Evolutionary conservation across 148 eudicot genomes (phyloP), one percentile per base, ranked within the genome.

Genomic region (Rhododendron vialii): DNA sequence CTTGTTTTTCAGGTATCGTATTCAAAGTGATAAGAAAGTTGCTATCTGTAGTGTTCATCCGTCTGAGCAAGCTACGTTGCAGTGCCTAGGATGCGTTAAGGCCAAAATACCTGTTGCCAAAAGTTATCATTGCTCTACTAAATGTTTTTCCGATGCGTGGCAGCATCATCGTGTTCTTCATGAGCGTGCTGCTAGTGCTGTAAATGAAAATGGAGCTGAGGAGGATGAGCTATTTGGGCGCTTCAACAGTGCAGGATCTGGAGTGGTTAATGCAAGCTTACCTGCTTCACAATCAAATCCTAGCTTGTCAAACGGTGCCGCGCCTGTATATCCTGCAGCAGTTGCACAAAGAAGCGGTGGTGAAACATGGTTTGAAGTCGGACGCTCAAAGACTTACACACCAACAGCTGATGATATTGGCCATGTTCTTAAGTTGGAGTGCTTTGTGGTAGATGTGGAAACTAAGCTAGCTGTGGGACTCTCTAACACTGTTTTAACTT

Each of bases 81-180:
- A 98, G 91, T 98, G 99, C 89, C 74, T 94, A 87, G 99, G 98
- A 77, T 98, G 99, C 85, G 88, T 95, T 7, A 98, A 98, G 92
- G 98, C 97, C 85, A 98, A 94, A 88, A 92, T 98, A 82, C 98
- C 98, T 79, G 90, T 90, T 87, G 47, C 94, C 67, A 98, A 98
- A 92, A 98, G 99, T 85, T 98, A 95, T 86, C 99, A 98, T 87
- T 98, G 99, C 89, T 91, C 99, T 69, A 88, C 98, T 7, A 98
- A 98, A 90, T 98, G 99, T 89, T 98, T 98, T 88, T 94, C 95
- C 5, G 96, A 98, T 92, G 98, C 99, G 26, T 98, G 99, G 99
- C 98, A 95, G 87, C 99, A 98, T 90, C 99, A 98, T 82, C 98
- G 99, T 84, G 96, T 88, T 88, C 88, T 98, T 76, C 99, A 98